A percentile compares a stretch with the other conserved stretches of the same genome.
phyloP scores from a whole-genome alignment of 768 basidiomycete species.

The Boletellus ananiceps region DNA sequence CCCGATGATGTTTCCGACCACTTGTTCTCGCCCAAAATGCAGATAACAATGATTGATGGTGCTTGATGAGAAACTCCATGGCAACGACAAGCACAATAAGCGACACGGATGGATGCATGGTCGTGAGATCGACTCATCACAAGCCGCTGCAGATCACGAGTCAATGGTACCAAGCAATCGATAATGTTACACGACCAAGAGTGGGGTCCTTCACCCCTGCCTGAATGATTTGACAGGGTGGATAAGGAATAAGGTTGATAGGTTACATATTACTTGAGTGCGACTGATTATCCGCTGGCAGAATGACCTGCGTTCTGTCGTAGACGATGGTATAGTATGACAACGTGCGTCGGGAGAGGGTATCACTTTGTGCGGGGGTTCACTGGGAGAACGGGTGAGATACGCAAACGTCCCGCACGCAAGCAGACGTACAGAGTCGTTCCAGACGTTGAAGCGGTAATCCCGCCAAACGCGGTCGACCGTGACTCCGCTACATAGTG shows the following conservation, averaged over 20 bases:
- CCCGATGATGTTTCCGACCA: conserved; percentile 11
- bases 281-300: conserved; percentile 25
- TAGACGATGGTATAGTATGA: conserved; percentile 28
- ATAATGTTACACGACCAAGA: conserved; percentile 28
- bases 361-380: conserved; percentile 21
- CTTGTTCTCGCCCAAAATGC: conserved; percentile 2
- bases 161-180: conserved; percentile 18
- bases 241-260: conserved; percentile 28
- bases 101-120: conserved; percentile 10
- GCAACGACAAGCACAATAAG: conserved; percentile 15
- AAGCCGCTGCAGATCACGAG: conserved; percentile 8
- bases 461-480: conserved; percentile 68
- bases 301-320: conserved; percentile 28
- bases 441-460: conserved; percentile 60
- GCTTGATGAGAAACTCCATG: not conserved
- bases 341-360: conserved; percentile 17
- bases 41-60: conserved; percentile 6
- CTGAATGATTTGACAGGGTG: conserved; percentile 10
- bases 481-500: conserved; percentile 48
- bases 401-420: not conserved
- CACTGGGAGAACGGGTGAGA: conserved; percentile 17
- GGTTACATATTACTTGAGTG: conserved; percentile 28
- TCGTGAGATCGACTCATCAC: conserved; percentile 7
- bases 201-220: conserved; percentile 12
- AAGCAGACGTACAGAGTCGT: conserved; percentile 37